These are phyloP conservation scores for Erythrophleum ivorense DNA, from an alignment of 331 rosid genomes.

Conservation along the genomic window DNA sequence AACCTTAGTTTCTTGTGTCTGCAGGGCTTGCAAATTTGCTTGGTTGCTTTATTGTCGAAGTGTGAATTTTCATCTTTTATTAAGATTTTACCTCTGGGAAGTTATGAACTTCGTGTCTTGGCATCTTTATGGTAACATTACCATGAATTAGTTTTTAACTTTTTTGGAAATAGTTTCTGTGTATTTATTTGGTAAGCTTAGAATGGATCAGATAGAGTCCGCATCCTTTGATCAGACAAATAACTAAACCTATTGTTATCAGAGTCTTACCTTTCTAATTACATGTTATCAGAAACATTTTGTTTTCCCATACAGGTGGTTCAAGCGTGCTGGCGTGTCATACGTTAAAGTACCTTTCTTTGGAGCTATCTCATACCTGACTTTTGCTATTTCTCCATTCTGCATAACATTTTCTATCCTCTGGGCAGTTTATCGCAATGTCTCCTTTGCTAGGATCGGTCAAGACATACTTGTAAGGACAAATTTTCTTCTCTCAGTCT, in stretches of 20 bases:
- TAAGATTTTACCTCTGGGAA: neutral
- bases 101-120: conserved; percentile 4
- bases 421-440: conserved; percentile 77
- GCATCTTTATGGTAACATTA: conserved; percentile 19
- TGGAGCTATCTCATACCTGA: conserved; percentile 85
- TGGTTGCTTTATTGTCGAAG: conserved; percentile 88
- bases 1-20: conserved; percentile 48
- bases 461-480: conserved; percentile 91
- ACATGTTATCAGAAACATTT: conserved; percentile 2
- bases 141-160: neutral
- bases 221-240: conserved; percentile 15
- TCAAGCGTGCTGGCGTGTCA: conserved; percentile 61
- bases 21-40: conserved; percentile 97
- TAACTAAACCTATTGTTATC: neutral
- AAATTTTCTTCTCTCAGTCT: conserved; percentile 6
- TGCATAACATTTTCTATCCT: conserved; percentile 80
- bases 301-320: conserved; percentile 62
- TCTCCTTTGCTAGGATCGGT: conserved; percentile 88
- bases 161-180: conserved; percentile 9
- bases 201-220: neutral
- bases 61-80: conserved; percentile 34
- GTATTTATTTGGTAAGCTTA: conserved; percentile 27
- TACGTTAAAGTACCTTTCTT: conserved; percentile 75
- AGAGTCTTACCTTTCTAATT: neutral
- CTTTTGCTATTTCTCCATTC: conserved; percentile 88